Conservation (phyloP, 306 rosid genomes). For the Astragalus glycyphyllos region DNA sequence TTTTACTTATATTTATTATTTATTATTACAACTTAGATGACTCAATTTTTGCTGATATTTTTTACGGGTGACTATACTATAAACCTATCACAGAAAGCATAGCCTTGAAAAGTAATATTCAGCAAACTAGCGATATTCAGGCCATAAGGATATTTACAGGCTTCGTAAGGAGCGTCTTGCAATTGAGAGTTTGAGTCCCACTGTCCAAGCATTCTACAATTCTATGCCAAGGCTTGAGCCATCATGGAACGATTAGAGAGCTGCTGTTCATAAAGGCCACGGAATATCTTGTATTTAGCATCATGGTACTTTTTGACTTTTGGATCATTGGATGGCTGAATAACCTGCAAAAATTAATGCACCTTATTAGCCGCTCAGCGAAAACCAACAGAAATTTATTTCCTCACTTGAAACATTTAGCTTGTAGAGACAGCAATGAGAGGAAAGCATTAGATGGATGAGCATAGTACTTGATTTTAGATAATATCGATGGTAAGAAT, state of each 20-base stretch:
- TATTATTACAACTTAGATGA: no score
- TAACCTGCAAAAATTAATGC: constrained; percentile 61
- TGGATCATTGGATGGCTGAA: constrained; percentile 81
- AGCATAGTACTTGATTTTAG: no score
- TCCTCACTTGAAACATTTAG: background rate
- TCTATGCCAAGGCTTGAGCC: constrained; percentile 74
- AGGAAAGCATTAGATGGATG: background rate
- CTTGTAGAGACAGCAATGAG: background rate
- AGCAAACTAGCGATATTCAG: constrained; percentile 10
- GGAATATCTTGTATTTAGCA: constrained; percentile 79
- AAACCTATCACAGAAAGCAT: constrained; percentile 7
- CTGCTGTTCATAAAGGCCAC: constrained; percentile 80
- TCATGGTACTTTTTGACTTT: constrained; percentile 89
- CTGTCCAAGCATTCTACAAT: constrained; percentile 21
- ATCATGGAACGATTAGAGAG: constrained; percentile 75
- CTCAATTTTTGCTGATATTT: no score
- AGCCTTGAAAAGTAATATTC: background rate
- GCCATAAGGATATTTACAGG: background rate
- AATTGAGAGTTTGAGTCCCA: constrained; percentile 21
- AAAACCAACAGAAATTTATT: constrained; percentile 10
- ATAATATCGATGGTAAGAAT: no score
- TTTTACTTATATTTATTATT: no score
- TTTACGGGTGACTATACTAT: no score
- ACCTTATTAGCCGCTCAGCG: constrained; percentile 18
- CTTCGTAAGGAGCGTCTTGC: constrained; percentile 14